Percentiles rank a stretch among this genome's conserved stretches.
Evolutionary conservation across 78 protist species (phyloP).

Genomic region (Emiliania huxleyi): DNA sequence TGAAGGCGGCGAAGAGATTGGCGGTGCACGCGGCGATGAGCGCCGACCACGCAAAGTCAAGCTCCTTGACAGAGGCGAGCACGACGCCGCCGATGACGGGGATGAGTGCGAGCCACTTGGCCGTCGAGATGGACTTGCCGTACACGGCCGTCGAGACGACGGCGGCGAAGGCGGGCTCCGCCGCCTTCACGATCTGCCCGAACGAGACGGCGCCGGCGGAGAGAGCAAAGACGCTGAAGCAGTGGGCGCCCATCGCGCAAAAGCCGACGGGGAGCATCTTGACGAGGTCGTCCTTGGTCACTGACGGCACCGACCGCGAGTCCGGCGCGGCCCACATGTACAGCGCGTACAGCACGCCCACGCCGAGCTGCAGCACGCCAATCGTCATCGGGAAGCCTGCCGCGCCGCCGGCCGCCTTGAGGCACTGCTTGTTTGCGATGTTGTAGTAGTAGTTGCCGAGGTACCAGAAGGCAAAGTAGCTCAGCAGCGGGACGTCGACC

Average conservation of each 20-base stretch:
- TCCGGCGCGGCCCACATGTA: neutral
- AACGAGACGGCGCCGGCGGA: conserved; percentile 19
- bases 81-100: neutral
- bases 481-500: neutral
- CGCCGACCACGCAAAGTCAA: too few relatives aligned
- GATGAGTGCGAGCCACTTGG: neutral
- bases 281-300: neutral
- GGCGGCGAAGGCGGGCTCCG: conserved; percentile 38
- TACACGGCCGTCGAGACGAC: neutral
- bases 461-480: conserved; percentile 37
- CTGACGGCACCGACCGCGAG: too few relatives aligned
- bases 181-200: conserved; percentile 51
- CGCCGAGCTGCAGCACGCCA: conserved; percentile 41
- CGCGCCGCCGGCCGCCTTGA: neutral
- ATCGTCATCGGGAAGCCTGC: conserved; percentile 17
- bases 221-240: conserved; percentile 1
- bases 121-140: neutral
- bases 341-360: neutral
- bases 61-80: neutral
- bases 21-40: too few relatives aligned
- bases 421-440: neutral
- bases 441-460: neutral
- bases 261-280: conserved; percentile 29
- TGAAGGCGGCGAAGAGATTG: too few relatives aligned
- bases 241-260: conserved; percentile 37